A percentile compares a stretch with the other conserved stretches of the same genome.
Conservation (phyloP, 331 rosid species). For the Cydonia oblonga region DNA sequence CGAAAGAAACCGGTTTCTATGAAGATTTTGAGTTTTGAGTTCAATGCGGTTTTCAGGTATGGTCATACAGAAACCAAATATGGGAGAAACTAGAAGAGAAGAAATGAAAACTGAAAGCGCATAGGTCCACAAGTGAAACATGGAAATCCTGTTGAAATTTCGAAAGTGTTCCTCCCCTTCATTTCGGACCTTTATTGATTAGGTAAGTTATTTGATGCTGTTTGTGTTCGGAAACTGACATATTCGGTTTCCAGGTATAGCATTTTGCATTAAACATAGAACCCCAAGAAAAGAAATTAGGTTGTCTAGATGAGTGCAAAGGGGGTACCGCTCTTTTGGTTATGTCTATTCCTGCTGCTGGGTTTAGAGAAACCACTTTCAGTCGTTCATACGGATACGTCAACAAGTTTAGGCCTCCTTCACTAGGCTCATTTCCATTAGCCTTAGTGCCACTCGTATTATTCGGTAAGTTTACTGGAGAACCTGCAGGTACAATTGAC, state of each 20-base stretch:
- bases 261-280: not conserved
- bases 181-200: not conserved
- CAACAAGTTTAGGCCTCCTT: slow-evolving; percentile 15
- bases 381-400: slow-evolving; percentile 53
- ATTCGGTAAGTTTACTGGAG: slow-evolving; percentile 32
- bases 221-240: not conserved
- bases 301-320: slow-evolving; percentile 14
- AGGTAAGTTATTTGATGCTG: not conserved
- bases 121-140: too few species aligned
- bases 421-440: slow-evolving; percentile 23
- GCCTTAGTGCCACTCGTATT: slow-evolving; percentile 12
- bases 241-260: not conserved
- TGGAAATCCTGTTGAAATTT: not conserved
- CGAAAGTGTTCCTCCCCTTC: not conserved
- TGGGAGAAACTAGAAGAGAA: too few species aligned
- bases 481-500: slow-evolving; percentile 4
- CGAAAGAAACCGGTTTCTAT: not conserved
- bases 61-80: too few species aligned
- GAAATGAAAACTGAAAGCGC: too few species aligned
- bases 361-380: not conserved
- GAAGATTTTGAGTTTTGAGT: too few species aligned
- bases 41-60: too few species aligned
- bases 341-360: too few species aligned
- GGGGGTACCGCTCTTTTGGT: not conserved
- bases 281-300: not conserved